Percentiles rank a stretch among this genome's conserved stretches.
These are phyloP conservation scores for Epichloe typhina DNA, from an alignment of 2,329 filamentous ascomycete genomes.

Conservation along the genomic window DNA sequence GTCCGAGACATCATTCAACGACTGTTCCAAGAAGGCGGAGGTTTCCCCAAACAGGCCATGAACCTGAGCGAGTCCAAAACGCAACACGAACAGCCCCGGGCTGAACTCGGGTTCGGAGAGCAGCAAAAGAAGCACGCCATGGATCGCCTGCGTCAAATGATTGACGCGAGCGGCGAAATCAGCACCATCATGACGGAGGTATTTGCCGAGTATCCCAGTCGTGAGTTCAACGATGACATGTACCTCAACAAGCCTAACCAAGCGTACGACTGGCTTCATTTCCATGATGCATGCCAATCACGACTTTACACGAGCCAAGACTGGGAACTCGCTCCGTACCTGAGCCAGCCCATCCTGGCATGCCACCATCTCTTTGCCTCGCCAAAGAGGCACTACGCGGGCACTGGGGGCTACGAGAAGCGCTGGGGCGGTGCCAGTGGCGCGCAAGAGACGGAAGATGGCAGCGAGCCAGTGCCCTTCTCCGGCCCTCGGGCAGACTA, in stretches of 20 bases:
- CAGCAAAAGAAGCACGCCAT: conserved; percentile 55
- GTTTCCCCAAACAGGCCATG: conserved; percentile 51
- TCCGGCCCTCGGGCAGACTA: conserved; percentile 73
- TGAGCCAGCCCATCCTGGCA: conserved; percentile 73
- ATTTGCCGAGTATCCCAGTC: conserved; percentile 73
- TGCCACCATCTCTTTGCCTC: conserved; percentile 88
- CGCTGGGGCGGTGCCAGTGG: conserved; percentile 25
- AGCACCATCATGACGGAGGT: conserved; percentile 72
- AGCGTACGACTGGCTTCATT: conserved; percentile 91
- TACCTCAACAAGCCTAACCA: conserved; percentile 76
- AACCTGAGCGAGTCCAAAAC: conserved; percentile 28
- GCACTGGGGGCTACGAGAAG: conserved; percentile 28
- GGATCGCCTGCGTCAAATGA: conserved; percentile 59
- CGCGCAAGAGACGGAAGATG: conserved; percentile 26
- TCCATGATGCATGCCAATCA: conserved; percentile 73
- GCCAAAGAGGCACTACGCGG: conserved; percentile 36
- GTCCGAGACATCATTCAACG: conserved; percentile 62
- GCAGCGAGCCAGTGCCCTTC: conserved; percentile 54
- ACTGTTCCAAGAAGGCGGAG: conserved; percentile 68
- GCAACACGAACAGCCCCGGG: conserved; percentile 39
- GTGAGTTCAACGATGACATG: conserved; percentile 86
- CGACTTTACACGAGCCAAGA: conserved; percentile 74
- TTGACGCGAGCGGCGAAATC: conserved; percentile 66
- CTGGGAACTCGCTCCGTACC: conserved; percentile 82
- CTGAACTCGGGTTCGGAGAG: conserved; percentile 58